phyloP scores from a whole-genome alignment of 2,329 filamentous ascomycete species.

The Cercospora sp. region DNA sequence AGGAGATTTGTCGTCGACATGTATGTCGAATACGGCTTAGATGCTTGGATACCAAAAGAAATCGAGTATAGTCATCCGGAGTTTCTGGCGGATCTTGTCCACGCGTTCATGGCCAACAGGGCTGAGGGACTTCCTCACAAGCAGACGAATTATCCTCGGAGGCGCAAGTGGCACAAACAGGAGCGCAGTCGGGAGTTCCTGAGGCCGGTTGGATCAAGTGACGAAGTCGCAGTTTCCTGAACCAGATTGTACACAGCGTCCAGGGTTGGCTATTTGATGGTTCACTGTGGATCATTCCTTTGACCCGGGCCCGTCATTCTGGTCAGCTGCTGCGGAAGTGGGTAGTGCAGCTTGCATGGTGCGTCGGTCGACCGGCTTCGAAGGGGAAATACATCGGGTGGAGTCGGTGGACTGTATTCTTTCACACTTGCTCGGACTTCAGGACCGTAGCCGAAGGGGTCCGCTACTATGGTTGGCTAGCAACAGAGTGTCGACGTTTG shows the following conservation, averaged over 20 bases:
- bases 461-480: constrained; percentile 5
- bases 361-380: background rate
- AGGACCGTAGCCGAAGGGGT: constrained; percentile 12
- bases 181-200: constrained; percentile 21
- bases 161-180: constrained; percentile 26
- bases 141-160: constrained; percentile 24
- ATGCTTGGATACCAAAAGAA: constrained; percentile 31
- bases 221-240: background rate
- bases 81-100: constrained; percentile 26
- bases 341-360: constrained; percentile 1
- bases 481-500: background rate
- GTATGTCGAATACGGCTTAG: constrained; percentile 24
- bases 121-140: constrained; percentile 19
- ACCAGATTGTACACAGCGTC: background rate
- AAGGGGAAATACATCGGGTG: constrained; percentile 1
- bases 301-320: background rate
- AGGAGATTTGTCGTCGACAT: constrained; percentile 27
- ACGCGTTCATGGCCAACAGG: constrained; percentile 20
- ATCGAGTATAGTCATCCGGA: constrained; percentile 24
- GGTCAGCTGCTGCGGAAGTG: background rate
- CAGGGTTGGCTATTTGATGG: background rate
- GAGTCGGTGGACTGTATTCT: background rate
- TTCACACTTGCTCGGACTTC: constrained; percentile 12
- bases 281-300: background rate
- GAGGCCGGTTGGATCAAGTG: constrained; percentile 3